These are phyloP conservation scores for Begonia loranthoides DNA, from an alignment of 306 rosid species.

Conservation along the genomic window DNA sequence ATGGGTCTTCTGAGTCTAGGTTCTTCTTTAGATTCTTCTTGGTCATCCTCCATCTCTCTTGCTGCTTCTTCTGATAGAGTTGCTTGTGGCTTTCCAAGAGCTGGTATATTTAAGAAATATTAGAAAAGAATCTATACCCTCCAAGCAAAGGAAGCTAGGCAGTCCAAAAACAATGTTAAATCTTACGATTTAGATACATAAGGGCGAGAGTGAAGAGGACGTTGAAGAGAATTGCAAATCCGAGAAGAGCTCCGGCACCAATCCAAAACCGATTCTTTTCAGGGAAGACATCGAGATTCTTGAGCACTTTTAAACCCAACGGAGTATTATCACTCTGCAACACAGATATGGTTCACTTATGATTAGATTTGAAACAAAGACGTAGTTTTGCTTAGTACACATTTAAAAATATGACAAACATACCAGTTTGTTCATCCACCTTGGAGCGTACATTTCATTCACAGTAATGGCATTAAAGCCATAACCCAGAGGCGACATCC, in stretches of 20 bases:
- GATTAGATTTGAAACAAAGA: constrained; percentile 1
- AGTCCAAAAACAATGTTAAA: background rate
- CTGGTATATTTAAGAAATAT: constrained; percentile 12
- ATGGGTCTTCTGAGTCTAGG: constrained; percentile 58
- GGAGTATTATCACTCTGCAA: constrained; percentile 31
- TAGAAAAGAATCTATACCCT: background rate
- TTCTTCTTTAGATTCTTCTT: constrained; percentile 31
- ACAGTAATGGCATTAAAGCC: constrained; percentile 48
- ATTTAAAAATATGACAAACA: background rate
- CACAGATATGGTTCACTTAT: background rate
- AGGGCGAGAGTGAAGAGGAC: constrained; percentile 66
- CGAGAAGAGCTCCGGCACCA: constrained; percentile 45
- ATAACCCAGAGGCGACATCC: constrained; percentile 65
- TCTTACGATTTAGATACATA: constrained; percentile 63
- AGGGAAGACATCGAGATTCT: constrained; percentile 28
- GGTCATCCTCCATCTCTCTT: constrained; percentile 22
- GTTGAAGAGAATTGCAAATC: constrained; percentile 46
- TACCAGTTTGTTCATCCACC: constrained; percentile 62
- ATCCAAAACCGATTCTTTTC: constrained; percentile 57
- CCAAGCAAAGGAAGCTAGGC: background rate
- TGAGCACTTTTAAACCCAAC: constrained; percentile 37
- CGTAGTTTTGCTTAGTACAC: too few relatives aligned
- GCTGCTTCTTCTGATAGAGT: constrained; percentile 54
- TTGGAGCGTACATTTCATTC: constrained; percentile 69
- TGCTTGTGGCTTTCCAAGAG: constrained; percentile 61